Base-by-base conservation (phyloP, 176 grass and related monocot genomes). In the Miscanthus lutarioriparius region DNA sequence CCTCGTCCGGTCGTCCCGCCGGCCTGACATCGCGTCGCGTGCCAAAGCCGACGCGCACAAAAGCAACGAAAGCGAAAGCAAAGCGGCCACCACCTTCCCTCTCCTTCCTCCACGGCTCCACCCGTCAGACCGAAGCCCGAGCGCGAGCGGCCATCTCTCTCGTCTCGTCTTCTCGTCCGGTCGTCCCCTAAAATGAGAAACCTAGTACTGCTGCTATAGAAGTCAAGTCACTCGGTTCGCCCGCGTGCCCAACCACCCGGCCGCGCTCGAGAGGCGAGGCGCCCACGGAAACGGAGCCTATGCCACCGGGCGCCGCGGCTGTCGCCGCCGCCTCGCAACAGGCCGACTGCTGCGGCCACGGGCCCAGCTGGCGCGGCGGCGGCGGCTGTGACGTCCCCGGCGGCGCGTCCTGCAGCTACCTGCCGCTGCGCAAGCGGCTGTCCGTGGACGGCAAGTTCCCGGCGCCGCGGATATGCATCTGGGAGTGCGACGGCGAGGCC, bases 401-500 rank as follows among this genome's bases (percentile, higher is more conserved):
- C 77, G 79, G 72, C 65, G 38, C 78, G n/a, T 84, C 88, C 64
- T 82, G 74, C 79, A 82, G 79, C 64, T 88, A 84, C 82, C 33
- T 82, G 64, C 89, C 81, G 71, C 64, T 72, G 73, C 89, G 86
- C 27, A 90, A 90, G 75, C 88, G 88, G 45, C 61, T 90, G 37
- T 90, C 88, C 37, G 84, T 90, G 58, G 88, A 90, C 80, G 84
- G 74, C 11, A 90, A 90, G 74, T 44, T 73, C 45, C 45, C 74
- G 58, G 72, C 71, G 30, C 90, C 90, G 79, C 74, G 87, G 88
- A 92, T 95, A 77, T 95, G 90, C 91, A 95, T 95, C 83, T 95
- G 93, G 93, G 93, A 95, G 80, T 95, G 84, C 27, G 93, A 95
- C 65, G 88, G 86, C 79, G 93, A 95, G 80, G 93, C 90, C 64